These are phyloP conservation scores for Trichoderma brevicompactum DNA, from an alignment of 2,329 filamentous ascomycete species.

Conservation along the genomic window DNA sequence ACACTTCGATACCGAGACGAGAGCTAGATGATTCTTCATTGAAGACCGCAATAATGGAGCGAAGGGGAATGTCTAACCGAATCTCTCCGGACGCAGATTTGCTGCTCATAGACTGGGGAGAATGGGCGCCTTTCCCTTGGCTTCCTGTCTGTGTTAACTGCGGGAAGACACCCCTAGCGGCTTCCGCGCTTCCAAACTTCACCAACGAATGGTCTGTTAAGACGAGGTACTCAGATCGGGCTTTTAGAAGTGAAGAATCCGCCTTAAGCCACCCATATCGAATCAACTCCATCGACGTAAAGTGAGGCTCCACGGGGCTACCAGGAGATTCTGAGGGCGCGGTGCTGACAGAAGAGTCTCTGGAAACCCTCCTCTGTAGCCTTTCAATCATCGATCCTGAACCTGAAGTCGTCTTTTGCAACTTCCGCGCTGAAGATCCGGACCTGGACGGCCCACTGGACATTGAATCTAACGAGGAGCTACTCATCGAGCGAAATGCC, in stretches of 20 bases:
- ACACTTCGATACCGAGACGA: constrained; percentile 59
- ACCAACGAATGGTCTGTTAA: constrained; percentile 56
- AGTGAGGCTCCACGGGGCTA: constrained; percentile 40
- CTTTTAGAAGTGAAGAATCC: constrained; percentile 54
- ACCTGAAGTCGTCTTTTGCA: constrained; percentile 46
- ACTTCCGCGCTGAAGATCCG: constrained; percentile 41
- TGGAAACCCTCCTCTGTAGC: constrained; percentile 48
- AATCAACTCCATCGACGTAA: constrained; percentile 47
- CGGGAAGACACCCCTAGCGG: constrained; percentile 54
- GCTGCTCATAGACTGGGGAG: constrained; percentile 35
- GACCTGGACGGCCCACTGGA: constrained; percentile 41
- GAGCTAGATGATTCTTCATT: constrained; percentile 55
- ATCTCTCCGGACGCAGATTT: constrained; percentile 44
- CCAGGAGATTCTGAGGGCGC: constrained; percentile 40
- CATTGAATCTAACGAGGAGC: constrained; percentile 48
- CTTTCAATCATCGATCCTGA: constrained; percentile 49
- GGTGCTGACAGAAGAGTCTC: constrained; percentile 41
- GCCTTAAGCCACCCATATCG: constrained; percentile 55
- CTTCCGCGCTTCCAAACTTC: constrained; percentile 54
- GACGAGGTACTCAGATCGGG: constrained; percentile 56
- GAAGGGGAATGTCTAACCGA: constrained; percentile 54
- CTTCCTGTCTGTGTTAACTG: constrained; percentile 44
- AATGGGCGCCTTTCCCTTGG: constrained; percentile 33
- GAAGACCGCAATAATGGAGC: constrained; percentile 57
- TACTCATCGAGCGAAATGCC: constrained; percentile 47